A percentile compares a stretch with the other conserved stretches of the same genome.
Conservation (phyloP, 2,329 filamentous ascomycete species). For the Diatrype stigma region DNA sequence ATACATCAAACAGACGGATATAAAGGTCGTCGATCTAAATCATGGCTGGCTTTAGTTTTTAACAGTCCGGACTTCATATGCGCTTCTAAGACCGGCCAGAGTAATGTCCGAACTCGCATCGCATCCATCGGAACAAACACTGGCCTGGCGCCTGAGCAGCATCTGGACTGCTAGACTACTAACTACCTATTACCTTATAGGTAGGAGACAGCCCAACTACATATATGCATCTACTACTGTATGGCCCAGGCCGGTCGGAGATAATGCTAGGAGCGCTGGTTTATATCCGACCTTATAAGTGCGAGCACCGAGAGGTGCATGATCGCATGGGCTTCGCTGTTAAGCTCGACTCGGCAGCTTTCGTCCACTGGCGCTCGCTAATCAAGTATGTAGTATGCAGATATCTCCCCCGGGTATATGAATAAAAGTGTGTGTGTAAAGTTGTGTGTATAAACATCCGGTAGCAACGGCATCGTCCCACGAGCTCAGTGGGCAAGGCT, state of each 20-base stretch:
- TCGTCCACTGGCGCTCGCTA: too few species aligned
- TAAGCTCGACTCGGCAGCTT: background rate
- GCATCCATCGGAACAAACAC: background rate
- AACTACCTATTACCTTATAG: too few species aligned
- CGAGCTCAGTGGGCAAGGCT: background rate
- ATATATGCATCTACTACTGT: too few species aligned
- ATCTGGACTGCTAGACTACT: too few species aligned
- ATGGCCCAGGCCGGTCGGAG: too few species aligned
- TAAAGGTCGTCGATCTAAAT: too few species aligned
- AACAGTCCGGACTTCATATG: too few species aligned
- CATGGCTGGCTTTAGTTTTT: too few species aligned
- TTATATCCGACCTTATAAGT: background rate
- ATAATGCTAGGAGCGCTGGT: background rate
- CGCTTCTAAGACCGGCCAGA: too few species aligned
- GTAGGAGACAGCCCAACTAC: too few species aligned
- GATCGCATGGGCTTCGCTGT: background rate
- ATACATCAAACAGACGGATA: too few species aligned
- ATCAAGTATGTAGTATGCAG: background rate
- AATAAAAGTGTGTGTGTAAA: background rate
- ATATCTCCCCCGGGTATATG: background rate
- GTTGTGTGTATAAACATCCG: background rate
- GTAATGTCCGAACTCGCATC: background rate
- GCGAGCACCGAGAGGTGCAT: background rate
- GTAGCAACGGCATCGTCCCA: too few species aligned
- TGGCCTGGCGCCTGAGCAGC: background rate